Percentiles rank a stretch among this genome's conserved stretches.
phyloP scores from a whole-genome alignment of 805 yeast genomes.

The Metschnikowia gruessii region DNA sequence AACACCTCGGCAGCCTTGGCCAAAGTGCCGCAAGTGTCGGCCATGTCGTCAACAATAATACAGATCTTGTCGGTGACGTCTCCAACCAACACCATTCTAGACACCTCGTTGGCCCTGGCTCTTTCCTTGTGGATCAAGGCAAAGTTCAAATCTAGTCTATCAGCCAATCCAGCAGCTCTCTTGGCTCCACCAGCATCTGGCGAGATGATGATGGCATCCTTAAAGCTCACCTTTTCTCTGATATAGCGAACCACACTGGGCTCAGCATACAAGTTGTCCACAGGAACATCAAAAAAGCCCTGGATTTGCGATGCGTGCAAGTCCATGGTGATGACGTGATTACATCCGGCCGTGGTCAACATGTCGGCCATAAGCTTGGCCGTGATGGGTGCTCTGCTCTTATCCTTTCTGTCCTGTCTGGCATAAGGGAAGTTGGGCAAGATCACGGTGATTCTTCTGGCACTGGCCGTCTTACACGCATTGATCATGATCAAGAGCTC shows the following conservation, averaged over 20 bases:
- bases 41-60: constrained; percentile 83
- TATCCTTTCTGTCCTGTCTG: constrained; percentile 86
- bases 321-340: constrained; percentile 85
- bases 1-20: constrained; percentile 79
- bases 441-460: constrained; percentile 78
- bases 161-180: constrained; percentile 84
- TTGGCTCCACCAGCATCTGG: constrained; percentile 93
- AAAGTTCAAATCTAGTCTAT: constrained; percentile 72
- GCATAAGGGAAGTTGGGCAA: constrained; percentile 84
- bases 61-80: constrained; percentile 76
- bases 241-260: constrained; percentile 77
- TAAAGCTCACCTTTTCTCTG: constrained; percentile 53
- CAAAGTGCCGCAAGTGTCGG: constrained; percentile 85
- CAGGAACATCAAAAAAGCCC: constrained; percentile 81
- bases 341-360: constrained; percentile 80
- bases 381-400: constrained; percentile 80
- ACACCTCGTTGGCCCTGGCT: constrained; percentile 78
- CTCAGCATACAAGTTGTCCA: constrained; percentile 80
- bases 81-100: constrained; percentile 82
- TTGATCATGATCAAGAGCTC: constrained; percentile 76
- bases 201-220: constrained; percentile 71
- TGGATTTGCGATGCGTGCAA: constrained; percentile 87
- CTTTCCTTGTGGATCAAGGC: constrained; percentile 85
- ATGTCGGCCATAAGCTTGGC: constrained; percentile 83
- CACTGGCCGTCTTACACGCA: constrained; percentile 81